Percentiles rank a stretch among this genome's conserved stretches.
These are phyloP conservation scores for Lachnellula hyalina DNA, from an alignment of 2,329 filamentous ascomycete genomes.

Conservation along the genomic window DNA sequence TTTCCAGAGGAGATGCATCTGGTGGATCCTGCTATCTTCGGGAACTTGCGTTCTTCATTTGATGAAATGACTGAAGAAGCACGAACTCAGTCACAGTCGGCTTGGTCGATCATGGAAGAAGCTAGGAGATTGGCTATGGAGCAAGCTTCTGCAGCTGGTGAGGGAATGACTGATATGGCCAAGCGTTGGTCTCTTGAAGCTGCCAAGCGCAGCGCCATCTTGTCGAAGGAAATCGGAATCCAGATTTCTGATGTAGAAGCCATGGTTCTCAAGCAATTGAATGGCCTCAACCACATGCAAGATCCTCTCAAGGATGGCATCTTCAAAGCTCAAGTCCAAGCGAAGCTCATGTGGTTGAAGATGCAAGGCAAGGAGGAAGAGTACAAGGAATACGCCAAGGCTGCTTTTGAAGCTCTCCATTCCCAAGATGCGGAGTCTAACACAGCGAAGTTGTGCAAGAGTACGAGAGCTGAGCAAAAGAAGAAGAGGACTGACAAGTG, in stretches of 20 bases:
- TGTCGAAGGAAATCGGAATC: conserved; percentile 24
- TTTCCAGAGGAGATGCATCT: conserved; percentile 17
- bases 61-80: conserved; percentile 22
- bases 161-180: conserved; percentile 19
- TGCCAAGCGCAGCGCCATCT: conserved; percentile 25
- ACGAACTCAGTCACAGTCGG: conserved; percentile 15
- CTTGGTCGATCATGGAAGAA: conserved; percentile 18
- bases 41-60: conserved; percentile 13
- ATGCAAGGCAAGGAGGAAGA: conserved; percentile 45
- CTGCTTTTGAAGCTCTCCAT: conserved; percentile 36
- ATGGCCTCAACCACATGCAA: conserved; percentile 34
- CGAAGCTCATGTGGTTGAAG: conserved; percentile 53
- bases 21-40: conserved; percentile 14
- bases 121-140: conserved; percentile 19
- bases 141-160: conserved; percentile 16
- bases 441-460: conserved; percentile 7
- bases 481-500: conserved; percentile 5
- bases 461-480: not conserved
- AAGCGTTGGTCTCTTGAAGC: conserved; percentile 24
- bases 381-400: conserved; percentile 41
- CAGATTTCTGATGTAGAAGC: conserved; percentile 30
- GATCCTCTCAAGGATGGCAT: conserved; percentile 42
- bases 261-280: conserved; percentile 31
- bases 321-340: conserved; percentile 49
- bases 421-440: conserved; percentile 3